These are phyloP conservation scores for Paramecium caudatum DNA, from an alignment of 73 alveolate species.

Conservation along the genomic window DNA sequence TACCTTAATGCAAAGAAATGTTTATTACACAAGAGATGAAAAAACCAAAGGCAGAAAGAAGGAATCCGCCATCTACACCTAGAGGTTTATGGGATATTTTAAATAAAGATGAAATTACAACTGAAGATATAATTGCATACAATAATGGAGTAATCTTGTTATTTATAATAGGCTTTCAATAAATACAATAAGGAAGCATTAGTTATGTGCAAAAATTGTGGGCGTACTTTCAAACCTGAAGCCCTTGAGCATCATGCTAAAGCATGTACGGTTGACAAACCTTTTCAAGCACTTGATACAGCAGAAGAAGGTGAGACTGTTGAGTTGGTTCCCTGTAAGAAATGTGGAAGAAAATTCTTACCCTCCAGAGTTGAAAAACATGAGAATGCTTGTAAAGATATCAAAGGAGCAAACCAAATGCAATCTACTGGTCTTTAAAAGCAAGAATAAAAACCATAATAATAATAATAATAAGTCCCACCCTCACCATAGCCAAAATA, in stretches of 20 bases:
- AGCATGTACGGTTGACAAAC: conserved; percentile 81
- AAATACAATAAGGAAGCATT: conserved; percentile 86
- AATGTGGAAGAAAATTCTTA: conserved; percentile 87
- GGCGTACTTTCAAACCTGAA: conserved; percentile 94
- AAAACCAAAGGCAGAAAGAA: conserved; percentile 78
- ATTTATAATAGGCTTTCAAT: conserved; percentile 11
- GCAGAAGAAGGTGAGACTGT: conserved; percentile 29
- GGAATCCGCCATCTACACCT: conserved; percentile 81
- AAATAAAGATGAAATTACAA: conserved; percentile 56
- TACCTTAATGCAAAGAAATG: conserved; percentile 87
- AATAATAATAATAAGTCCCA: neutral
- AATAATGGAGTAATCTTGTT: neutral
- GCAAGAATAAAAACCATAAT: conserved; percentile 17
- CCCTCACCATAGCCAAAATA: no score
- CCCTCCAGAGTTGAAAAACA: conserved; percentile 87
- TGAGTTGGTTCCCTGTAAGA: conserved; percentile 82
- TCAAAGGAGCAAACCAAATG: neutral
- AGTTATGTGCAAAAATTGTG: conserved; percentile 87
- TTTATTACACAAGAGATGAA: conserved; percentile 73
- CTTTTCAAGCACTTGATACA: conserved; percentile 66
- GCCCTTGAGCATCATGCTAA: conserved; percentile 86
- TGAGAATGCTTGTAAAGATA: conserved; percentile 77
- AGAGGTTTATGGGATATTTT: conserved; percentile 74
- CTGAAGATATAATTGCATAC: conserved; percentile 50
- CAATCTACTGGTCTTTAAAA: neutral